These are phyloP conservation scores for Albugo candida DNA, from an alignment of 352 stramenopile genomes.

Conservation along the genomic window DNA sequence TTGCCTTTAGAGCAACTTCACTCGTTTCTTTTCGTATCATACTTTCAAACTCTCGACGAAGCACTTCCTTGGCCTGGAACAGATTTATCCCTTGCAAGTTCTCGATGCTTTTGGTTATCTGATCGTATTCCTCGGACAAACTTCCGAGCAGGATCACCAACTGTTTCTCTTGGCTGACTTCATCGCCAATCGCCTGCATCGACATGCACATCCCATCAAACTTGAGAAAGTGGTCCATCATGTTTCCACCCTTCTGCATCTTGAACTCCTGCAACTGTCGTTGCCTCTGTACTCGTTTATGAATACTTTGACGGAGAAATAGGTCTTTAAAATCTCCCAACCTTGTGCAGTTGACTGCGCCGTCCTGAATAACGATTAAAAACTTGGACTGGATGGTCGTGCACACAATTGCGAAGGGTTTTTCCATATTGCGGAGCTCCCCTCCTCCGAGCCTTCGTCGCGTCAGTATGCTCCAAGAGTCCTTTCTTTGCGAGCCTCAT, in stretches of 20 bases:
- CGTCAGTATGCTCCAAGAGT: neutral
- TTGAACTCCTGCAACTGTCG: constrained; percentile 8
- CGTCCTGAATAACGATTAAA: constrained; percentile 5
- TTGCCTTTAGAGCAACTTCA: neutral
- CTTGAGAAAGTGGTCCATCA: constrained; percentile 8
- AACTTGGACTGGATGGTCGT: too few relatives aligned
- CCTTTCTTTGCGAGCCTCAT: neutral
- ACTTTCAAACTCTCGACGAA: constrained; percentile 4
- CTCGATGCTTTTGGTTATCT: constrained; percentile 10
- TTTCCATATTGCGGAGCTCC: constrained; percentile 1
- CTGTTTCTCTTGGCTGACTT: constrained; percentile 3
- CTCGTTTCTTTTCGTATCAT: neutral
- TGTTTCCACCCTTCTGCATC: too few relatives aligned
- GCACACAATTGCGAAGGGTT: neutral
- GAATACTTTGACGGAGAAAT: constrained; percentile 11
- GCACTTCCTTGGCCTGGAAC: too few relatives aligned
- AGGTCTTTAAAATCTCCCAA: constrained; percentile 6
- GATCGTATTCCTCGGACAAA: constrained; percentile 7
- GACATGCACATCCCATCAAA: constrained; percentile 11
- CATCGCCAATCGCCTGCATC: constrained; percentile 5
- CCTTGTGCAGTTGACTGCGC: neutral
- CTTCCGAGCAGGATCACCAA: constrained; percentile 8
- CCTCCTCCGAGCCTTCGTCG: constrained; percentile 2
- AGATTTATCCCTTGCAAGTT: constrained; percentile 1
- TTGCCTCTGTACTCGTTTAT: constrained; percentile 11